These are phyloP conservation scores for Populus simonii DNA, from an alignment of 345 rosid species.

Conservation along the genomic window DNA sequence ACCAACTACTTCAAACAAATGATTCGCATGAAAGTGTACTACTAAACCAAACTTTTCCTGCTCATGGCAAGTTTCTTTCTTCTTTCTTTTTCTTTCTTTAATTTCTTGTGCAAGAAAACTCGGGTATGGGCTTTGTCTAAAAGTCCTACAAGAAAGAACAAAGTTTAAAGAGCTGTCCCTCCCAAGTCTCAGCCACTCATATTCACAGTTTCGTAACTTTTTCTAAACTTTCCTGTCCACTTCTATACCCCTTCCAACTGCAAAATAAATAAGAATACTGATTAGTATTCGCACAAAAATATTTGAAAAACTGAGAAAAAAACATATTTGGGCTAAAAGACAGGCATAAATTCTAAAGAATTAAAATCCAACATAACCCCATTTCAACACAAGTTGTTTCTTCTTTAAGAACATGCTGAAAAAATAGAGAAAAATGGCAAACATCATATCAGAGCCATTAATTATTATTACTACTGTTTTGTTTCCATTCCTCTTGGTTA, in stretches of 20 bases:
- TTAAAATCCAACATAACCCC: not conserved
- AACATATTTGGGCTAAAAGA: not conserved
- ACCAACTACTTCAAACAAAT: constrained; percentile 12
- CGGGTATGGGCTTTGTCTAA: constrained; percentile 13
- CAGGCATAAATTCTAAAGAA: not conserved
- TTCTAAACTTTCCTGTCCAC: constrained; percentile 22
- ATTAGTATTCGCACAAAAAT: constrained; percentile 7
- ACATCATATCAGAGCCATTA: too few relatives aligned
- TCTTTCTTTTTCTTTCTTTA: not conserved
- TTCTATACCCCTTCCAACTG: constrained; percentile 22
- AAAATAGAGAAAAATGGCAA: too few relatives aligned
- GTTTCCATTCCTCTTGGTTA: too few relatives aligned
- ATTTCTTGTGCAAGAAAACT: constrained; percentile 1
- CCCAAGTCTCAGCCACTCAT: constrained; percentile 17
- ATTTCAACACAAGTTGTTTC: too few relatives aligned
- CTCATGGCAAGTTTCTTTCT: not conserved
- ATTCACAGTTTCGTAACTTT: not conserved
- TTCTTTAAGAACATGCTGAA: too few relatives aligned
- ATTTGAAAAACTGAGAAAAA: not conserved
- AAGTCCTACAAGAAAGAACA: constrained; percentile 14
- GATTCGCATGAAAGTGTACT: constrained; percentile 27
- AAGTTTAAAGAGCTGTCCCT: constrained; percentile 15
- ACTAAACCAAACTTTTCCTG: not conserved
- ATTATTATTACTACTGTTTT: too few relatives aligned
- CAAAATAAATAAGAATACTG: constrained; percentile 12